Percentiles rank a stretch among this genome's conserved stretches.
Evolutionary conservation across 192 early-diverging fungal species (phyloP).

Genomic region (Mortierella hygrophila): DNA sequence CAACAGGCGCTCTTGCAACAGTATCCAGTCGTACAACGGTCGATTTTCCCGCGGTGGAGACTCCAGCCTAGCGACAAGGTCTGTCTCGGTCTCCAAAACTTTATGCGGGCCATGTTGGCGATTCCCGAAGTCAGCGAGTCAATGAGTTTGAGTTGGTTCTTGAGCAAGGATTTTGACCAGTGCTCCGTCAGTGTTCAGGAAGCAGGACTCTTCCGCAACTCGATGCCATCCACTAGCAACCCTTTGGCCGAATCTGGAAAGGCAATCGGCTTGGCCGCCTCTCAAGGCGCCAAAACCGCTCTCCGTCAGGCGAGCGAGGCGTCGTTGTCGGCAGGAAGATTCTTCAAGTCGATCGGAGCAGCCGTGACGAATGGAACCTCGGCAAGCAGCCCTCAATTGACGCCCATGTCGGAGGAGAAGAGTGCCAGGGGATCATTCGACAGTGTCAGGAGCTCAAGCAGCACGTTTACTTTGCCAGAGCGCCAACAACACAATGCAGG

Average conservation of each 20-base stretch:
- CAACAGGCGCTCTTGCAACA: slow-evolving; percentile 32
- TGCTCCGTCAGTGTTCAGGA: slow-evolving; percentile 12
- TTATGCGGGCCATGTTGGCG: slow-evolving; percentile 32
- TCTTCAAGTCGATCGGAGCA: slow-evolving; percentile 50
- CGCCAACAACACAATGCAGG: slow-evolving; percentile 3
- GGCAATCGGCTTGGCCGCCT: slow-evolving; percentile 17
- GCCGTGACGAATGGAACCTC: slow-evolving; percentile 8
- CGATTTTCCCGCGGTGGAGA: slow-evolving; percentile 43
- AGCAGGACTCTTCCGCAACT: background rate
- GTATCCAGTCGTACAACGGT: slow-evolving; percentile 44
- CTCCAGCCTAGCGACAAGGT: slow-evolving; percentile 53
- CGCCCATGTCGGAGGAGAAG: slow-evolving; percentile 6
- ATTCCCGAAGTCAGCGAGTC: slow-evolving; percentile 45
- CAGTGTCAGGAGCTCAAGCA: slow-evolving; percentile 36
- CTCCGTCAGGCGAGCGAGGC: slow-evolving; percentile 47
- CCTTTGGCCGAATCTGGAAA: slow-evolving; percentile 26
- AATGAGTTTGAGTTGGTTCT: slow-evolving; percentile 19
- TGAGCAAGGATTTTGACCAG: slow-evolving; percentile 48
- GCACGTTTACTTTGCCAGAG: slow-evolving; percentile 14
- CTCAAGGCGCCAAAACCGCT: slow-evolving; percentile 45
- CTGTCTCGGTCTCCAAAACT: slow-evolving; percentile 36
- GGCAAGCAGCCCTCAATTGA: slow-evolving; percentile 12
- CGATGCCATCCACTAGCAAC: background rate
- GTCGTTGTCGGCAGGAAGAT: slow-evolving; percentile 41
- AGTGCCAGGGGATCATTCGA: slow-evolving; percentile 34